Conservation (phyloP, 371 early-diverging fungal genomes). For the Funneliformis caledonium region DNA sequence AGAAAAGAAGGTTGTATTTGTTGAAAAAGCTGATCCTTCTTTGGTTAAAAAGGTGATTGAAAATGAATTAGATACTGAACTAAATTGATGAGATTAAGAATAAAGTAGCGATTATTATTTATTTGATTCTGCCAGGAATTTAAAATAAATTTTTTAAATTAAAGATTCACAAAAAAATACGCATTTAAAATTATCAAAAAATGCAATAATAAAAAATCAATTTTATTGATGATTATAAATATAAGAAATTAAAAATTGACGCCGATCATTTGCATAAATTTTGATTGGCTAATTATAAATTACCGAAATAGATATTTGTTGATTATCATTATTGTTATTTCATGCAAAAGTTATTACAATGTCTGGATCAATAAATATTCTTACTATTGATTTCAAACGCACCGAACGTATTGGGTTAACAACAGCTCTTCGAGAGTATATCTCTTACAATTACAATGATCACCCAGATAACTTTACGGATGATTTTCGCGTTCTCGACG, state of each 20-base stretch:
- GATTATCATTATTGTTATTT: too few species aligned
- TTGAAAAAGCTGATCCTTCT: slow-evolving; percentile 63
- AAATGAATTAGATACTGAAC: slow-evolving; percentile 51
- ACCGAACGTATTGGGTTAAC: slow-evolving; percentile 63
- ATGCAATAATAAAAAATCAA: too few species aligned
- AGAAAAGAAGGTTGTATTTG: slow-evolving; percentile 64
- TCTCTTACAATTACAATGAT: slow-evolving; percentile 77
- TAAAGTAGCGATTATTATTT: too few species aligned
- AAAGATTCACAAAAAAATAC: too few species aligned
- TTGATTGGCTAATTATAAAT: too few species aligned
- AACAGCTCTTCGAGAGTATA: slow-evolving; percentile 68
- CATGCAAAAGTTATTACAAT: background rate
- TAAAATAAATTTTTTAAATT: too few species aligned
- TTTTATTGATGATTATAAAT: too few species aligned
- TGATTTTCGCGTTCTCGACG: slow-evolving; percentile 83
- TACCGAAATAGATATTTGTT: too few species aligned
- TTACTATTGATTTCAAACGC: slow-evolving; percentile 56
- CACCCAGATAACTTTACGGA: slow-evolving; percentile 86
- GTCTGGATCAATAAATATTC: slow-evolving; percentile 49
- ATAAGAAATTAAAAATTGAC: too few species aligned
- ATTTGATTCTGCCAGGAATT: too few species aligned
- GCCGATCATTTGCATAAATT: too few species aligned
- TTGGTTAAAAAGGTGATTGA: slow-evolving; percentile 66
- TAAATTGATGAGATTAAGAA: background rate
- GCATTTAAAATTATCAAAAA: too few species aligned